Conservation (phyloP, 495 filamentous ascomycete species). For the Hypoxylon subgilvum region DNA sequence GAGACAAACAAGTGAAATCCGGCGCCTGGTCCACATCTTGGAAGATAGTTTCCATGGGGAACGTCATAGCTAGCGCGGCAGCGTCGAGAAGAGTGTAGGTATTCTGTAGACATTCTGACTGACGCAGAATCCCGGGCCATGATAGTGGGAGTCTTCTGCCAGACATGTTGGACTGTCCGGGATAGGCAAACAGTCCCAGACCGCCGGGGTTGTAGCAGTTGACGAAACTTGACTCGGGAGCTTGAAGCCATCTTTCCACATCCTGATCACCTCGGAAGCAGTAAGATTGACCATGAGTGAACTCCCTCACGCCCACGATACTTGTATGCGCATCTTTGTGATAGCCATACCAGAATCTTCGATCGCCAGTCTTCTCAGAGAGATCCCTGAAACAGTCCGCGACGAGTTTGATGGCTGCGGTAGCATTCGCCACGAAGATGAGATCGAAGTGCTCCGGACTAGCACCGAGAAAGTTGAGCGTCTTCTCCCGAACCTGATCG, state of each 20-base stretch:
- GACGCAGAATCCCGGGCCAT: constrained; percentile 63
- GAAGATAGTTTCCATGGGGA: constrained; percentile 62
- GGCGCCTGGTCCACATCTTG: constrained; percentile 65
- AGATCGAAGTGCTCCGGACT: constrained; percentile 69
- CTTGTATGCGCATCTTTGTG: constrained; percentile 78
- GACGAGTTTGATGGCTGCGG: constrained; percentile 73
- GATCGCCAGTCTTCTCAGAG: constrained; percentile 48
- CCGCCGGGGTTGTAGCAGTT: constrained; percentile 34
- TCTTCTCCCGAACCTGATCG: constrained; percentile 62
- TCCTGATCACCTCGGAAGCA: constrained; percentile 72
- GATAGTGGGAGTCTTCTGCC: constrained; percentile 68
- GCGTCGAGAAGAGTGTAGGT: constrained; percentile 74
- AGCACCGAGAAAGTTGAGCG: constrained; percentile 68
- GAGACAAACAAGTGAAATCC: constrained; percentile 73
- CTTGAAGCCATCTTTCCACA: constrained; percentile 68
- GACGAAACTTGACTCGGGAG: constrained; percentile 32
- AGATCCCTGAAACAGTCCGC: constrained; percentile 67
- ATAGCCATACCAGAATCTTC: constrained; percentile 73
- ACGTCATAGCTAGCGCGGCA: constrained; percentile 73
- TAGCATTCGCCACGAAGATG: constrained; percentile 72
- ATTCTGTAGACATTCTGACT: constrained; percentile 50
- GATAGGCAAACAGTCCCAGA: constrained; percentile 73
- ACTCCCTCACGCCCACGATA: constrained; percentile 71
- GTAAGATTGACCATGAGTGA: constrained; percentile 58
- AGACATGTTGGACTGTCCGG: constrained; percentile 81